Conservation (phyloP, 2,329 filamentous ascomycete genomes). For the Fusarium phyllophilum region DNA sequence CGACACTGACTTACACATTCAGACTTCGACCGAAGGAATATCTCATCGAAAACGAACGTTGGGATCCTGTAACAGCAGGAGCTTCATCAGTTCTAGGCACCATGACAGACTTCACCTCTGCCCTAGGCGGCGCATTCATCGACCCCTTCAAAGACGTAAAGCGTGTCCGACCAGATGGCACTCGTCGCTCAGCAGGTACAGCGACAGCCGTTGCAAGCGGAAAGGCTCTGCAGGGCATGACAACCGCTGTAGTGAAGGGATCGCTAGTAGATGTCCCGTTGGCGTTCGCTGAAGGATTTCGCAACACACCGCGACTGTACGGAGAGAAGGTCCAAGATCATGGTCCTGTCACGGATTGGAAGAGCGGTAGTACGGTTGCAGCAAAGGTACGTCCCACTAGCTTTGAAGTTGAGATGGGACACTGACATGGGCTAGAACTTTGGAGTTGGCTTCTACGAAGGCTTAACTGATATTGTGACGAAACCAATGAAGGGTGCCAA, state of each 20-base stretch:
- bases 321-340: neutral
- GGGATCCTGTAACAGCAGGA: neutral
- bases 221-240: neutral
- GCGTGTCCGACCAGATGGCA: neutral
- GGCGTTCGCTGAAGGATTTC: neutral
- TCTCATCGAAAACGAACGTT: neutral
- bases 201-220: neutral
- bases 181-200: neutral
- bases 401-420: no score
- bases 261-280: neutral
- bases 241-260: neutral
- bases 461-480: neutral
- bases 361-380: neutral
- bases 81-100: neutral
- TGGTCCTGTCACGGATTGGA: neutral
- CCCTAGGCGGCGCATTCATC: neutral
- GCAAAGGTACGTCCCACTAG: neutral
- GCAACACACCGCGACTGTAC: neutral
- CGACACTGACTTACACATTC: rapidly evolving
- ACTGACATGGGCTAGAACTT: neutral
- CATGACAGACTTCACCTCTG: neutral
- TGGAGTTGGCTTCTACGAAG: neutral
- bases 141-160: conserved; percentile 1
- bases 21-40: neutral
- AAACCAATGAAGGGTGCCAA: neutral